A percentile compares a stretch with the other conserved stretches of the same genome.
Evolutionary conservation across 768 basidiomycete genomes (phyloP).

Genomic region (Clitopilus passeckerianus): DNA sequence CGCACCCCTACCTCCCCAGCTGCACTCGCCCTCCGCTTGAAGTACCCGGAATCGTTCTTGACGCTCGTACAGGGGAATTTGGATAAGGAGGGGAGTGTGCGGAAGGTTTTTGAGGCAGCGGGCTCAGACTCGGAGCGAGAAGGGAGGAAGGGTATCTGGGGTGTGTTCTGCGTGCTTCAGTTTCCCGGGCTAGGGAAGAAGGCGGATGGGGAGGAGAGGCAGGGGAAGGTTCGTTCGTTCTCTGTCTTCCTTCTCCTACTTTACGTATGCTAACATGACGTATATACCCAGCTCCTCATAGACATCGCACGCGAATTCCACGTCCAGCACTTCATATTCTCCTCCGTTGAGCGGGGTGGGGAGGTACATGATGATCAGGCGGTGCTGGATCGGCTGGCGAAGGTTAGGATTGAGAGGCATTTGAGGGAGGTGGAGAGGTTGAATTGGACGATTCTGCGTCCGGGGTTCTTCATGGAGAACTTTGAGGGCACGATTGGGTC

Average conservation of each 20-base stretch:
- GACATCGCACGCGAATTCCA: constrained; percentile 31
- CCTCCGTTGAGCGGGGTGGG: constrained; percentile 32
- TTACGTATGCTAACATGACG: too few relatives aligned
- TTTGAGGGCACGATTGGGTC: constrained; percentile 31
- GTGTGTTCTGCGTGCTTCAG: constrained; percentile 32
- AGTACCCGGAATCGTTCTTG: constrained; percentile 19
- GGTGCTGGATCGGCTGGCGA: constrained; percentile 23
- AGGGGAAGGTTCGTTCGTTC: constrained; percentile 37
- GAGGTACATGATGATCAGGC: constrained; percentile 25
- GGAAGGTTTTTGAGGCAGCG: constrained; percentile 31
- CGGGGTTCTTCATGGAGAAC: constrained; percentile 41
- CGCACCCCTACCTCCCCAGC: constrained; percentile 22
- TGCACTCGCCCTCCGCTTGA: constrained; percentile 12
- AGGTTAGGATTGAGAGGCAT: constrained; percentile 32
- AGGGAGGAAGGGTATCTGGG: constrained; percentile 23
- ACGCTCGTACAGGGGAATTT: constrained; percentile 30
- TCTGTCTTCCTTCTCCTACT: too few relatives aligned
- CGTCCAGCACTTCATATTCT: constrained; percentile 29
- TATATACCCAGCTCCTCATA: constrained; percentile 20
- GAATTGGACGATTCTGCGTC: constrained; percentile 35
- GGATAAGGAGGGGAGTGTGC: constrained; percentile 20
- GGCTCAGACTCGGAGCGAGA: too few relatives aligned
- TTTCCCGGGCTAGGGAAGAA: constrained; percentile 36
- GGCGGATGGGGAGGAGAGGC: constrained; percentile 30
- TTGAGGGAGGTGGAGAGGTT: constrained; percentile 20